Percentiles rank a stretch among this genome's conserved stretches.
Evolutionary conservation across 2,329 filamentous ascomycete species (phyloP).

Genomic region (Phoma herbarum): DNA sequence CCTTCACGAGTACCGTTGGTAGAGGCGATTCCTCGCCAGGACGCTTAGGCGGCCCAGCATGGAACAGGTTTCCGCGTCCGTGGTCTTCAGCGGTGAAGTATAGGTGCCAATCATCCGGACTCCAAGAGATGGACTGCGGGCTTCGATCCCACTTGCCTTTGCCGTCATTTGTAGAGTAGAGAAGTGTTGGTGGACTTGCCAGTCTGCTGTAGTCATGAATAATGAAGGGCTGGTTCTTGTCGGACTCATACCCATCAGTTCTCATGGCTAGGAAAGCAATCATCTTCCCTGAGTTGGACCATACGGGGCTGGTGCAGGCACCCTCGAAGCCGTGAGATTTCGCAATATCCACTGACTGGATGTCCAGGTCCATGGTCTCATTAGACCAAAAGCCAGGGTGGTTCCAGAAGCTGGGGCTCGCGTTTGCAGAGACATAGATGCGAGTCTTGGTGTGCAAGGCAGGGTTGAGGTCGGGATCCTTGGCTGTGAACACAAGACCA

Average conservation of each 20-base stretch:
- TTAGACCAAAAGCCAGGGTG: constrained; percentile 23
- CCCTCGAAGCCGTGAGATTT: constrained; percentile 69
- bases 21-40: constrained; percentile 24
- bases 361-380: constrained; percentile 38
- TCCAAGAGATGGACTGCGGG: constrained; percentile 61
- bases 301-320: constrained; percentile 72
- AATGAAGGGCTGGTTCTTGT: constrained; percentile 75
- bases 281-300: constrained; percentile 75
- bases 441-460: constrained; percentile 83
- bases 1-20: constrained; percentile 44
- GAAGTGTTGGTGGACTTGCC: constrained; percentile 51
- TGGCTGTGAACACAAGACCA: constrained; percentile 77
- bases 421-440: constrained; percentile 71
- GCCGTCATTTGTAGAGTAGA: constrained; percentile 69
- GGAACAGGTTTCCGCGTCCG: constrained; percentile 70
- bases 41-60: constrained; percentile 24
- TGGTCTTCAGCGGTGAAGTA: constrained; percentile 78
- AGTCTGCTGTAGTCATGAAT: constrained; percentile 68
- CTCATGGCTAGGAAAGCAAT: constrained; percentile 84
- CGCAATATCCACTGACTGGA: constrained; percentile 61
- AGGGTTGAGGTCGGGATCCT: constrained; percentile 74
- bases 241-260: constrained; percentile 78
- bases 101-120: constrained; percentile 64
- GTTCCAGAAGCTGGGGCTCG: constrained; percentile 66
- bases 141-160: constrained; percentile 67